A percentile compares a stretch with the other conserved stretches of the same genome.
Conservation (phyloP, 2,329 filamentous ascomycete genomes). For the Alternaria consortialis region DNA sequence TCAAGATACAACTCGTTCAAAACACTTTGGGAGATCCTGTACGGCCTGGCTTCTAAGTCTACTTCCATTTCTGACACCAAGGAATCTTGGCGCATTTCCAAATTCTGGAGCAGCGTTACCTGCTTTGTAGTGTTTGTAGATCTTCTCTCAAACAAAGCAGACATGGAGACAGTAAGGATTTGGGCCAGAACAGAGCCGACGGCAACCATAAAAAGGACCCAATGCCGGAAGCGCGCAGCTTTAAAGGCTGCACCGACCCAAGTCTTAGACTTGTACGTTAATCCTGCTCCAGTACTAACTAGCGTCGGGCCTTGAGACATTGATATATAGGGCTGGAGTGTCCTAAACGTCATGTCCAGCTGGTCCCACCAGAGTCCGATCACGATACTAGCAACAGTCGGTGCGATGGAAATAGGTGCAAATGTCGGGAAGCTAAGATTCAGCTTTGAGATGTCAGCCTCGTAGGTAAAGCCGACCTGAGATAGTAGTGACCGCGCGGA, state of each 20-base stretch:
- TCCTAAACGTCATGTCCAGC: conserved; percentile 27
- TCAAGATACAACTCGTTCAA: too few species aligned
- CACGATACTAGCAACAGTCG: conserved; percentile 27
- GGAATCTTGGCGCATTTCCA: too few species aligned
- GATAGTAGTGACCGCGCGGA: conserved; percentile 23
- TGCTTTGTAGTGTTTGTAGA: too few species aligned
- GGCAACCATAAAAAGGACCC: conserved; percentile 21
- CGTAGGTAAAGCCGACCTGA: conserved; percentile 28
- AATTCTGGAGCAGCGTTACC: too few species aligned
- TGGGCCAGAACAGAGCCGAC: conserved; percentile 24
- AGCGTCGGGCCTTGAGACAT: conserved; percentile 24
- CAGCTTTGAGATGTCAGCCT: conserved; percentile 24
- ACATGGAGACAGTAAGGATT: conserved; percentile 14
- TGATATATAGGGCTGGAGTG: conserved; percentile 31
- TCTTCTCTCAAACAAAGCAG: too few species aligned
- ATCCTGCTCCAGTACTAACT: conserved; percentile 19
- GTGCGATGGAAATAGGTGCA: conserved; percentile 33
- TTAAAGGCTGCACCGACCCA: conserved; percentile 28
- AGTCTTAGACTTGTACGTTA: conserved; percentile 28
- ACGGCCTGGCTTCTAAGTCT: too few species aligned
- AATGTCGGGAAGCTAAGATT: conserved; percentile 23
- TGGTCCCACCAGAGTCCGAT: conserved; percentile 35
- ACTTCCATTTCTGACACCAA: too few species aligned
- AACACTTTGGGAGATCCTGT: too few species aligned
- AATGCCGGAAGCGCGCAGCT: conserved; percentile 22